These are phyloP conservation scores for Symmetrospora coprosmae DNA, from an alignment of 768 basidiomycete species.

Conservation along the genomic window DNA sequence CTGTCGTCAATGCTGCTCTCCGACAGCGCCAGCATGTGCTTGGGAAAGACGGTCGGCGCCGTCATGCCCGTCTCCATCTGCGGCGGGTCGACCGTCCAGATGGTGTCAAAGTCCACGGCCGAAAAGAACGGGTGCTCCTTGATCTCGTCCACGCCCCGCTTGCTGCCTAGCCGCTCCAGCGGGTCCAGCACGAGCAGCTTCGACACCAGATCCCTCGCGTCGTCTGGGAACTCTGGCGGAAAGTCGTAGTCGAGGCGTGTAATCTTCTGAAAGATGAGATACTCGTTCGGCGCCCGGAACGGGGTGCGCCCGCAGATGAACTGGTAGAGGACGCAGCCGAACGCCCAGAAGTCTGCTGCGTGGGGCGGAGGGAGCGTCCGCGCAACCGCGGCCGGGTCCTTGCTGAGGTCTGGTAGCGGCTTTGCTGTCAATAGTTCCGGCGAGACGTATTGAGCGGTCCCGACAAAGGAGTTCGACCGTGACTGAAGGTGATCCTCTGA, in stretches of 20 bases:
- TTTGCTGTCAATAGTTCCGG: slow-evolving; percentile 65
- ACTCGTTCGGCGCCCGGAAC: slow-evolving; percentile 76
- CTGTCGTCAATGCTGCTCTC: background rate
- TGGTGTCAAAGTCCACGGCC: slow-evolving; percentile 27
- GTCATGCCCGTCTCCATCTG: slow-evolving; percentile 28
- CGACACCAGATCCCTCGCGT: slow-evolving; percentile 65
- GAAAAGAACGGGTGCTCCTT: slow-evolving; percentile 30
- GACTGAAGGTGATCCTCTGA: slow-evolving; percentile 20
- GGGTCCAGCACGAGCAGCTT: slow-evolving; percentile 51
- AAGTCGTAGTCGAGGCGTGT: slow-evolving; percentile 73
- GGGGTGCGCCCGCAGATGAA: slow-evolving; percentile 82
- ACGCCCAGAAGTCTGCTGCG: slow-evolving; percentile 88
- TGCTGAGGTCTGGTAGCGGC: slow-evolving; percentile 56
- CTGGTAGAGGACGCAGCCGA: slow-evolving; percentile 87
- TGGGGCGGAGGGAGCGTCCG: background rate
- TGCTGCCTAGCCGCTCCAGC: slow-evolving; percentile 24
- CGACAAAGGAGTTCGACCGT: slow-evolving; percentile 52
- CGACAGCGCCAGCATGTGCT: background rate
- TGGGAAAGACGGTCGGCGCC: slow-evolving; percentile 13
- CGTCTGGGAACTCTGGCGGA: slow-evolving; percentile 62
- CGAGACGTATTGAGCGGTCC: slow-evolving; percentile 76
- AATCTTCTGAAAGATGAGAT: slow-evolving; percentile 89
- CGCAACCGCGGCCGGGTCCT: background rate
- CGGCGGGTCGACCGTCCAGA: slow-evolving; percentile 29
- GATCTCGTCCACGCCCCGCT: slow-evolving; percentile 28